Base-by-base conservation (phyloP, 192 early-diverging fungal genomes). In the Phycomyces blakesleeanus region DNA sequence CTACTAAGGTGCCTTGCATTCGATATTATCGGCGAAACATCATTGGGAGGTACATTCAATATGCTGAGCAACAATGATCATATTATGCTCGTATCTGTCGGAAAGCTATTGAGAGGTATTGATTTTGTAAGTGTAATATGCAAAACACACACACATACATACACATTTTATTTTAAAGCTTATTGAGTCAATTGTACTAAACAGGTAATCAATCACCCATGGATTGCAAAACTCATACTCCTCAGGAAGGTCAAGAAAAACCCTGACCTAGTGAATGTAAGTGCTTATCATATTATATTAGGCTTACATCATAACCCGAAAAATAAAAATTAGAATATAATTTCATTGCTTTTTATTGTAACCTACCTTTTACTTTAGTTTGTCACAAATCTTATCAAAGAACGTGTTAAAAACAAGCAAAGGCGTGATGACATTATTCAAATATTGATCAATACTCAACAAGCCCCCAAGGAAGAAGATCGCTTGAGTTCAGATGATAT, bases 1-100 rank as follows among this genome's bases (percentile, higher is more conserved):
- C 40, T 78, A 15, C 29, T 71, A 20, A 55, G 71, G 24, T 44
- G 67, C 37, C 40, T 71, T 12, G 61, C 82, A 14, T 47, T 84
- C 34, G 82, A 84, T 59, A 68, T 74, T 16, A 81, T 84, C 59
- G 82, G 82, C 0, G 73, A 78, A n/a, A 76, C 77, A 0, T 76
- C 76, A 15, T 83, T 84, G 61, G 82, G 81, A 8, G 29, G 61
- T 47, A 66, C 78, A 5, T 84, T 84, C 44, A 57, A 77, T 9
- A 81, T 84, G 72, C 49, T 84, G n/a, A 69, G 78, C 38, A 59
- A 67, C 14, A 66, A 64, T 1, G 29, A 47, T 3, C 77, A 84
- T 61, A 72, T 71, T 18, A 34, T 84, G 3, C 78, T 77, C 7
- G 51, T 39, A 16, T 55, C 53, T 18, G 64, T 73, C 38, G 63